Conservation (phyloP, 169 alveolate genomes). For the Miamiensis avidus region DNA sequence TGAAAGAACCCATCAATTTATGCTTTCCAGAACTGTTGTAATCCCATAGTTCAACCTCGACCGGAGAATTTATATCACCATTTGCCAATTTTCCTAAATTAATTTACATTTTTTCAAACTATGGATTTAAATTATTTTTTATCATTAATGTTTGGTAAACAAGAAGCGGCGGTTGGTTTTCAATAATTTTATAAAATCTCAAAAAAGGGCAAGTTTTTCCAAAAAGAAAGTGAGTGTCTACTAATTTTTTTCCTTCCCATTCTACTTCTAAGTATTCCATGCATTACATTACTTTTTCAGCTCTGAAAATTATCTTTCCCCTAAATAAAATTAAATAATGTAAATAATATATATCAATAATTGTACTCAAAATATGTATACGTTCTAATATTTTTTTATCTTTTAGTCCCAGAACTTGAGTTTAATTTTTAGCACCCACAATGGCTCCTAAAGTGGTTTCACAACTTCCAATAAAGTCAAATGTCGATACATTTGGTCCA, state of each 20-base stretch:
- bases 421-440: constrained; percentile 52
- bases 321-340: too few relatives aligned
- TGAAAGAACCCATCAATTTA: constrained; percentile 32
- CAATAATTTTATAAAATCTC: constrained; percentile 27
- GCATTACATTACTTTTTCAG: constrained; percentile 40
- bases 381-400: constrained; percentile 11
- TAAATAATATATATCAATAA: too few relatives aligned
- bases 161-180: constrained; percentile 34
- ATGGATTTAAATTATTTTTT: constrained; percentile 44
- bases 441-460: constrained; percentile 57
- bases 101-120: constrained; percentile 20
- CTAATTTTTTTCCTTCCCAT: constrained; percentile 41
- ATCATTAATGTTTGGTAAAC: constrained; percentile 36
- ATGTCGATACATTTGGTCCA: constrained; percentile 16
- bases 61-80: constrained; percentile 27
- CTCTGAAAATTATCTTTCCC: constrained; percentile 58
- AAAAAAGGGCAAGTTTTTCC: constrained; percentile 56
- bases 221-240: constrained; percentile 37
- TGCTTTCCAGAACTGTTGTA: constrained; percentile 28
- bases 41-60: constrained; percentile 59
- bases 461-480: constrained; percentile 46
- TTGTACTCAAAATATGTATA: too few relatives aligned
- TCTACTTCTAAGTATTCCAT: not conserved
- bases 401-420: constrained; percentile 33
- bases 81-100: too few relatives aligned